Conservation (phyloP, 1,284 basidiomycete species). For the Austropuccinia psidii region DNA sequence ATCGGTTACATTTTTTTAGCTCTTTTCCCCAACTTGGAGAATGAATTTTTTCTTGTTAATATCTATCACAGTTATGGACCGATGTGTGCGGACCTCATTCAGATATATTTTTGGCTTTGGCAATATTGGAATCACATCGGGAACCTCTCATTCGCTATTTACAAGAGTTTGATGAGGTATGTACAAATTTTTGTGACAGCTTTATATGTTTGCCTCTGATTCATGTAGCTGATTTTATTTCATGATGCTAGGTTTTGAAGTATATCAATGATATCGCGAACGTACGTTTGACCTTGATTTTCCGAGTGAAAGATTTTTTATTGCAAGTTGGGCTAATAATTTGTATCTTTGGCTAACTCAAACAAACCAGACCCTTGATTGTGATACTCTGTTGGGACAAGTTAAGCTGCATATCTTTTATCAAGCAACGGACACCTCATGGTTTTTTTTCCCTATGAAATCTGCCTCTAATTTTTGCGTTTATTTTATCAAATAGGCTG, state of each 20-base stretch:
- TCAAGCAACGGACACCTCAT: background rate
- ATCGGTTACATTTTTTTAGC: background rate
- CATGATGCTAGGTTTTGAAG: constrained; percentile 68
- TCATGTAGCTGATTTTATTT: background rate
- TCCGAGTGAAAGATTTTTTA: background rate
- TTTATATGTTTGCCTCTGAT: background rate
- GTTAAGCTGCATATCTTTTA: background rate
- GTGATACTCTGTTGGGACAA: constrained; percentile 30
- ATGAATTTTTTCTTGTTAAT: background rate
- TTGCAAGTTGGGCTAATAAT: background rate
- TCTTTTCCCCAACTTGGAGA: background rate
- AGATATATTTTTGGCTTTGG: constrained; percentile 87
- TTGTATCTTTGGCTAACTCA: background rate
- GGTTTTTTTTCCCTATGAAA: background rate
- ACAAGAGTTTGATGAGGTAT: constrained; percentile 57
- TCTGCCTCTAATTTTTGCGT: background rate
- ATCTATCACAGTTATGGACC: constrained; percentile 64
- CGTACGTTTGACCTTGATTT: background rate
- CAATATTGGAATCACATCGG: constrained; percentile 83
- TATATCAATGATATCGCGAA: constrained; percentile 42
- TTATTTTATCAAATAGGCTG: constrained; percentile 11
- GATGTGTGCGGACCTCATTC: constrained; percentile 79
- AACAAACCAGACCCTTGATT: constrained; percentile 26
- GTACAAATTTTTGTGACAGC: background rate
- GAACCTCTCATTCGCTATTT: constrained; percentile 90